Evolutionary conservation across 495 filamentous ascomycete genomes (phyloP).

Genomic region (Aspergillus asperescens): DNA sequence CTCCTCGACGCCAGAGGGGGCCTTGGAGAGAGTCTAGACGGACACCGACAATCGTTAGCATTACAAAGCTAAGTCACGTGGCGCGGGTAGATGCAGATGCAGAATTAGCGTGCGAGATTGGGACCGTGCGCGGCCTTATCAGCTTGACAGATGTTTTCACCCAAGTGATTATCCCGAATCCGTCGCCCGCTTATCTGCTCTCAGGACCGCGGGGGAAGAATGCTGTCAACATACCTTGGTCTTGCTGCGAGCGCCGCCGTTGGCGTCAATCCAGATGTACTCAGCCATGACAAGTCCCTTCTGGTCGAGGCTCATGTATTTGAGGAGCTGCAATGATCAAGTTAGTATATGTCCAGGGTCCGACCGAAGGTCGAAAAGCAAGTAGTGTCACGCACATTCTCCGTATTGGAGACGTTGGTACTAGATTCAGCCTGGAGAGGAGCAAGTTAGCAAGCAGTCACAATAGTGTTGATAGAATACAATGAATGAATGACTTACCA

Average conservation of each 20-base stretch:
- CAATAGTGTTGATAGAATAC: no score
- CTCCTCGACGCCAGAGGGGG: slow-evolving; percentile 61
- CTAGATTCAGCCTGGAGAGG: slow-evolving; percentile 42
- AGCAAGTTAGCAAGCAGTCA: not conserved
- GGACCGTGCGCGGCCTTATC: slow-evolving; percentile 23
- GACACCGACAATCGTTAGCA: slow-evolving; percentile 14
- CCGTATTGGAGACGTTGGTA: slow-evolving; percentile 63
- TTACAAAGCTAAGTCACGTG: slow-evolving; percentile 27
- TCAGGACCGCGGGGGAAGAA: not conserved
- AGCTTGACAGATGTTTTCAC: not conserved
- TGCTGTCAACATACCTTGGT: slow-evolving; percentile 73
- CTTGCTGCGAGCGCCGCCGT: slow-evolving; percentile 76
- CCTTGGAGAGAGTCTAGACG: slow-evolving; percentile 69
- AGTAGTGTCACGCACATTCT: slow-evolving; percentile 57
- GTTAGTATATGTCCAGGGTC: slow-evolving; percentile 44
- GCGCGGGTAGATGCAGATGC: slow-evolving; percentile 29
- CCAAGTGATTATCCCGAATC: not conserved
- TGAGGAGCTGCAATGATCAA: slow-evolving; percentile 65
- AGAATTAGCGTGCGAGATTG: slow-evolving; percentile 16
- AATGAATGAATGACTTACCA: slow-evolving; percentile 8
- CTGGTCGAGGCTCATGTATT: slow-evolving; percentile 89
- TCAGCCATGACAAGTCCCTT: slow-evolving; percentile 80
- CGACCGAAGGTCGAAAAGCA: slow-evolving; percentile 28
- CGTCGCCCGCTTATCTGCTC: not conserved
- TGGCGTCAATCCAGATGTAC: slow-evolving; percentile 95